phyloP scores from a whole-genome alignment of 108 stramenopile species.

The Skeletonema menzelii region DNA sequence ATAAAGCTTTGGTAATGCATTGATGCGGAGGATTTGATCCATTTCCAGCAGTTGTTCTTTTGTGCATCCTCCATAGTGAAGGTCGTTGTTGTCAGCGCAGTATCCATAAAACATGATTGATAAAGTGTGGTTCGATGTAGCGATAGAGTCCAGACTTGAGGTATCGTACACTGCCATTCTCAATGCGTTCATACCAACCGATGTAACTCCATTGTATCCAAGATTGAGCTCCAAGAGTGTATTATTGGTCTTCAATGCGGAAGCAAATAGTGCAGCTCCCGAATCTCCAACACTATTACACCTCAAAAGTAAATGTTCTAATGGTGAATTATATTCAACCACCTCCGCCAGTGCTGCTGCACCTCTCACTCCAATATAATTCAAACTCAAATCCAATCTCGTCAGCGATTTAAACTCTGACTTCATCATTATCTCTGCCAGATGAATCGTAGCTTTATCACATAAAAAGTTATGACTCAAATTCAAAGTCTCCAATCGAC shows the following conservation, averaged over 20 bases:
- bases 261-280: background rate
- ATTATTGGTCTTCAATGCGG: background rate
- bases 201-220: background rate
- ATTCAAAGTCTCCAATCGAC: background rate
- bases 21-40: background rate
- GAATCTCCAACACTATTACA: background rate
- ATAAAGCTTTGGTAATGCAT: background rate
- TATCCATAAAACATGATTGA: background rate
- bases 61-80: background rate
- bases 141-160: background rate
- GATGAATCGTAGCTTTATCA: background rate
- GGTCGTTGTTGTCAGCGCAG: background rate
- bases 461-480: background rate
- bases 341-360: background rate
- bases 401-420: background rate
- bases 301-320: background rate
- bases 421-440: background rate
- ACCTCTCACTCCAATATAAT: conserved; percentile 6
- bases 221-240: background rate
- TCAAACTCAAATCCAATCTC: background rate
- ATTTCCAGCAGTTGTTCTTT: background rate
- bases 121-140: background rate
- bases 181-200: background rate
- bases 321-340: background rate
- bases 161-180: background rate